Base-by-base conservation (phyloP, 2,329 filamentous ascomycete genomes). In the Lachnellula suecica region DNA sequence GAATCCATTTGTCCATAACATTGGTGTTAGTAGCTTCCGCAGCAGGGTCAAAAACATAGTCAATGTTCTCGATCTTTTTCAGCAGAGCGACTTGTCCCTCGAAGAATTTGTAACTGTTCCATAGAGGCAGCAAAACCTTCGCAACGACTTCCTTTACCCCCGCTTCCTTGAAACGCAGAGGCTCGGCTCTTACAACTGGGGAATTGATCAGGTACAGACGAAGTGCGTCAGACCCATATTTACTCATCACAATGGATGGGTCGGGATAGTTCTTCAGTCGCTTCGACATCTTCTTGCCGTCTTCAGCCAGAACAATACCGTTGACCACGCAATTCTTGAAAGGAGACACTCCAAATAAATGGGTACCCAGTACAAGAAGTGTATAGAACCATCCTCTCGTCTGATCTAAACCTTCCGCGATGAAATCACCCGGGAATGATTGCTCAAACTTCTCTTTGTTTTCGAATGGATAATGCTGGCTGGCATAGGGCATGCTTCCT, bases 221-320 rank as follows among this genome's bases (percentile, higher is more conserved):
- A 45, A 97, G 82, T 25, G 93, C 91, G 73, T 97, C 93, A 2
- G 91, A 92, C 19, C 93, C 93, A 68, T 96, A 96, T 66, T 88
- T 88, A 52, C 88, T 75, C 79, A 97, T 94, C 60, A 97, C 83
- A 47, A 91, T 75, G 51, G 76, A 77, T 10, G 93, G 93, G 65
- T 96, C 91, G 0, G 93, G 93, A 70, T 96, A 97, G 72, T 97
- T 97, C 76, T 97, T 95, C 52, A 96, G 78, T 49, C 93, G 84
- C 74, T 97, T 97, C 6, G 91, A 96, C 93, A 97, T 97, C 78
- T 97, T 97, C 78, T 96, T 97, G 51, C 93, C 93, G 66, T 96
- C 91, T 68, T 96, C 91, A 1, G 92, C 92, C 37, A 97, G 79
- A 4, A 97, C 91, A 57, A 96, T 94, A 45, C 92, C 92, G 67